Percentiles rank a stretch among this genome's conserved stretches.
These are phyloP conservation scores for Penicillium sp. DNA, from an alignment of 2,329 filamentous ascomycete species.

Conservation along the genomic window DNA sequence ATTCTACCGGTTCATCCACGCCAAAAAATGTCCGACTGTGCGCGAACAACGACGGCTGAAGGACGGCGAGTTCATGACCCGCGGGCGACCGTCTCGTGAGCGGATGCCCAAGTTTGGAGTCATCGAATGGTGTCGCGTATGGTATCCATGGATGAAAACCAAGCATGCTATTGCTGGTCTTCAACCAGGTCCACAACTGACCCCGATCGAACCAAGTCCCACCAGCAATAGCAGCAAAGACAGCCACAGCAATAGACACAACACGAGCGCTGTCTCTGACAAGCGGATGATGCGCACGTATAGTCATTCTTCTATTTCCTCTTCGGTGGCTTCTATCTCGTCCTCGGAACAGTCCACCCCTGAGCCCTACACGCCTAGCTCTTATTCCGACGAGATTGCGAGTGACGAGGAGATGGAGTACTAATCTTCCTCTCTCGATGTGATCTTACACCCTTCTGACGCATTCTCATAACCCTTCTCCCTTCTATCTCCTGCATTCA, in stretches of 20 bases:
- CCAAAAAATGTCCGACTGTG: conserved; percentile 42
- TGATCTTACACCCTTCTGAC: not conserved
- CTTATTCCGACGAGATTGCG: conserved; percentile 10
- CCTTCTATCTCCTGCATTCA: not conserved
- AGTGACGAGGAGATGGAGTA: not conserved
- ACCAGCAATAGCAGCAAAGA: not conserved
- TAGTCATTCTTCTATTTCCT: conserved; percentile 9
- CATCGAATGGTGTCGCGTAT: conserved; percentile 34
- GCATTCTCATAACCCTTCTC: not conserved
- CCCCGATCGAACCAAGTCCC: conserved; percentile 4
- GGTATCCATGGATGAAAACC: conserved; percentile 44
- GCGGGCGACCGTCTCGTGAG: conserved; percentile 26
- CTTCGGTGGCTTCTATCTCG: conserved; percentile 1
- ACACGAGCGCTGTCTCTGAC: not conserved
- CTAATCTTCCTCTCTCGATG: not conserved
- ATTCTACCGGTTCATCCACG: conserved; percentile 47
- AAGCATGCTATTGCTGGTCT: conserved; percentile 18
- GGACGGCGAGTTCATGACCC: conserved; percentile 35
- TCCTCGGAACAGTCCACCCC: conserved; percentile 11
- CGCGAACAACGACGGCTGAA: conserved; percentile 40
- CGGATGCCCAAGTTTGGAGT: conserved; percentile 37
- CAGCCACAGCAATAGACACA: not conserved
- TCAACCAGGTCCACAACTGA: conserved; percentile 7
- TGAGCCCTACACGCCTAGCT: conserved; percentile 12
- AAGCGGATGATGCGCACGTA: conserved; percentile 8